Evolutionary conservation across 176 grass and related monocot genomes (phyloP).

Genomic region (Musa beccarii): DNA sequence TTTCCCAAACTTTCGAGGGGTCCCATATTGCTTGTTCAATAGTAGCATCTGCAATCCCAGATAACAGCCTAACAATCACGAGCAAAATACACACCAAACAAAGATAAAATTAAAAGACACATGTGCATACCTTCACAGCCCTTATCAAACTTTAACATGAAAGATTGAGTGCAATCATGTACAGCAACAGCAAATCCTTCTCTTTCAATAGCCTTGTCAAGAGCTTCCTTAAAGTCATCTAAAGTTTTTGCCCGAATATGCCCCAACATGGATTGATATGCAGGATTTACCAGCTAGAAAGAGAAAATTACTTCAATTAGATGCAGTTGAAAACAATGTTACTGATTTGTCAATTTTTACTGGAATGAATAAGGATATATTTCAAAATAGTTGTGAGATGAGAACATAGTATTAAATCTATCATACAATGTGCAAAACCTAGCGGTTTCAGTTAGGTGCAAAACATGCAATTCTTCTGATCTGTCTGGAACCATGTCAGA

Average conservation of each 20-base stretch:
- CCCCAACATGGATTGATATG: constrained; percentile 75
- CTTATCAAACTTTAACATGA: constrained; percentile 84
- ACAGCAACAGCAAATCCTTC: constrained; percentile 68
- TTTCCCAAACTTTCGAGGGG: constrained; percentile 74
- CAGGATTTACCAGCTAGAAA: constrained; percentile 74
- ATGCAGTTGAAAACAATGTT: too few species aligned
- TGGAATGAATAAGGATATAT: too few species aligned
- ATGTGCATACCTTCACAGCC: constrained; percentile 61
- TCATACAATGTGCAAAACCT: too few species aligned
- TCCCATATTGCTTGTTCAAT: constrained; percentile 95
- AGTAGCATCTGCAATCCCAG: constrained; percentile 54
- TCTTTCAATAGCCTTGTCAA: constrained; percentile 71
- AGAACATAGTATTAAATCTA: too few species aligned
- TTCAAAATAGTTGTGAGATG: too few species aligned
- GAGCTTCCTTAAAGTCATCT: constrained; percentile 73
- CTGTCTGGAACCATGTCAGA: too few species aligned
- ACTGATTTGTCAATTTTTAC: background rate
- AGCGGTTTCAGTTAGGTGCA: too few species aligned
- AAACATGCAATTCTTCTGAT: too few species aligned
- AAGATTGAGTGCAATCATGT: constrained; percentile 37
- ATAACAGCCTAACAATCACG: background rate
- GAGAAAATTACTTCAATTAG: background rate
- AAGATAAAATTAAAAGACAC: background rate
- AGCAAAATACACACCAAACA: constrained; percentile 1
- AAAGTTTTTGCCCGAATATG: constrained; percentile 61